Percentiles rank a stretch among this genome's conserved stretches.
These are phyloP conservation scores for Neopestalotiopsis clavispora DNA, from an alignment of 2,329 filamentous ascomycete species.

Conservation along the genomic window DNA sequence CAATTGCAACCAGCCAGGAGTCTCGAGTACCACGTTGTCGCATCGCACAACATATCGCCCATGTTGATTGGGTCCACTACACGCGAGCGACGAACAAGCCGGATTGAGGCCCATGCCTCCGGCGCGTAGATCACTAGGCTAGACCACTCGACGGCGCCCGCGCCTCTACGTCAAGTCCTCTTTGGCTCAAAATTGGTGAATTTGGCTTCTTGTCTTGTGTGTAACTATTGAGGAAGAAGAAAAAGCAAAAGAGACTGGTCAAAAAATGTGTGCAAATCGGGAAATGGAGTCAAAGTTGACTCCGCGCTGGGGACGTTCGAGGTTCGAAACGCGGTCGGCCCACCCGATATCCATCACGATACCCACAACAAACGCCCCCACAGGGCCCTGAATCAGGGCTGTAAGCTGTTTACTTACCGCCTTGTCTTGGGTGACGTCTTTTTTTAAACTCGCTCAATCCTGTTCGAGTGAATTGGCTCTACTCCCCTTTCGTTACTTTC, in stretches of 20 bases:
- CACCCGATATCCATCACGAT: conserved; percentile 2
- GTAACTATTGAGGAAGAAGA: too few relatives aligned
- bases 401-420: conserved; percentile 2
- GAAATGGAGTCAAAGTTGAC: neutral
- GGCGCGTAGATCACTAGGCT: neutral
- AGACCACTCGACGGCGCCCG: too few relatives aligned
- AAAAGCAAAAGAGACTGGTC: too few relatives aligned
- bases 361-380: neutral
- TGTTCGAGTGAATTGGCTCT: neutral
- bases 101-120: neutral
- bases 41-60: neutral
- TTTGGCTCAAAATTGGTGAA: too few relatives aligned
- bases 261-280: neutral
- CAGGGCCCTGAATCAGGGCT: neutral
- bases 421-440: neutral
- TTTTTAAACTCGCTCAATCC: neutral
- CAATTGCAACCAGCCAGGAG: neutral
- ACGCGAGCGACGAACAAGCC: neutral
- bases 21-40: neutral
- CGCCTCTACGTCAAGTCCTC: too few relatives aligned
- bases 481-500: neutral
- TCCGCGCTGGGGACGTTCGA: neutral
- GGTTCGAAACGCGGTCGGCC: neutral
- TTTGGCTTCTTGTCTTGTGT: too few relatives aligned
- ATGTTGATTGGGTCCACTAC: neutral